Evolutionary conservation across 2,329 filamentous ascomycete genomes (phyloP).

Genomic region (Aplosporella prunicola): DNA sequence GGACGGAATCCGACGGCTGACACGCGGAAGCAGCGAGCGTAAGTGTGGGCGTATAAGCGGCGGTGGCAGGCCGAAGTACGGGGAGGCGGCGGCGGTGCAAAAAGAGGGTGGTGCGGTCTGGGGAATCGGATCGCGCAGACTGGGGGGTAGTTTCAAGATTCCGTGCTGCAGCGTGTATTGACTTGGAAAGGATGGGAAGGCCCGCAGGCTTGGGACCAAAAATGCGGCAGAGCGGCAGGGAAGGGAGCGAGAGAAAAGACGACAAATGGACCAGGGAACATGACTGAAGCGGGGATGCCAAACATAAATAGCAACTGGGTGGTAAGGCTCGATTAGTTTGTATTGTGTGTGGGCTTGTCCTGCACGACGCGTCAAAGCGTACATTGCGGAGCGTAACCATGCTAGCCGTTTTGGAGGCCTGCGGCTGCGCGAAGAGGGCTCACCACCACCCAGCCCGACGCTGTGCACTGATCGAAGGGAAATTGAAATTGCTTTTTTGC

Average conservation of each 20-base stretch:
- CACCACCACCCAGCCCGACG: constrained; percentile 1
- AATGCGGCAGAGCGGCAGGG: constrained; percentile 4
- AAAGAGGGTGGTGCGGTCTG: neutral
- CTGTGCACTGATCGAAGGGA: neutral
- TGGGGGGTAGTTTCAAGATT: constrained; percentile 9
- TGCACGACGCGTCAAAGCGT: constrained; percentile 7
- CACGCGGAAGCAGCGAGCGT: too few species aligned
- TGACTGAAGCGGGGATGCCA: constrained; percentile 5
- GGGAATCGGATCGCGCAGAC: too few species aligned
- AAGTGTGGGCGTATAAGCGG: constrained; percentile 7
- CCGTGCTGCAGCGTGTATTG: constrained; percentile 11
- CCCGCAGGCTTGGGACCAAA: constrained; percentile 2
- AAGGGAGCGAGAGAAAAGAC: constrained; percentile 1
- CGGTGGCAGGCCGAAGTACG: neutral
- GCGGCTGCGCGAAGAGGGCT: constrained; percentile 1
- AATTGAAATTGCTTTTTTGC: too few species aligned
- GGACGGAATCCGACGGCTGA: too few species aligned
- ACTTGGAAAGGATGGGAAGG: constrained; percentile 2
- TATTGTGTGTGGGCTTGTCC: constrained; percentile 3
- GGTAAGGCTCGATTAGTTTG: constrained; percentile 7
- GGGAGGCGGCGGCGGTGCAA: neutral
- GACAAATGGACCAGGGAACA: constrained; percentile 1
- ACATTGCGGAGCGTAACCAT: constrained; percentile 4
- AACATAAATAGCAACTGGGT: constrained; percentile 10
- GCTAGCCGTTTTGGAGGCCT: neutral